These are phyloP conservation scores for Draba incana DNA, from an alignment of 345 rosid species.

Conservation along the genomic window DNA sequence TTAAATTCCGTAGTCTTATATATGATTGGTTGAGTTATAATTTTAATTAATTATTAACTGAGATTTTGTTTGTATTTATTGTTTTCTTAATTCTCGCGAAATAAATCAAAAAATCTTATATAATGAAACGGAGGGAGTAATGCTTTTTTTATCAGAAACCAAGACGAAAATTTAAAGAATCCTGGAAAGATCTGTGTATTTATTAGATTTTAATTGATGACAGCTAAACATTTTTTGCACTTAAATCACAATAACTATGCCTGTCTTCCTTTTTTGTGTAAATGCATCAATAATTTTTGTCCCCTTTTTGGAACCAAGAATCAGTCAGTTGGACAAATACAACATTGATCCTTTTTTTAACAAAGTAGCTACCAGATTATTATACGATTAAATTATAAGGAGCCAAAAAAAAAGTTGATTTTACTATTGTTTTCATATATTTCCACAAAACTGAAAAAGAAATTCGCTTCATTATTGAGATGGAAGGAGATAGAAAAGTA, in stretches of 20 bases:
- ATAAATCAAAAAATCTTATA: too few species aligned
- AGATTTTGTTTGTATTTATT: too few species aligned
- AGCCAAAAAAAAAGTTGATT: constrained; percentile 14
- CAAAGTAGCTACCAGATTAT: constrained; percentile 29
- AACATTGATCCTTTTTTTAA: not conserved
- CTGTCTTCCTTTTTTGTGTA: constrained; percentile 36
- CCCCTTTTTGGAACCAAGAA: constrained; percentile 35
- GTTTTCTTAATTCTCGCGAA: too few species aligned
- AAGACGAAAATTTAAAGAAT: not conserved
- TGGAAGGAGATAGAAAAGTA: constrained; percentile 13
- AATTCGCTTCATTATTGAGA: constrained; percentile 19
- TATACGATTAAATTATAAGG: constrained; percentile 9
- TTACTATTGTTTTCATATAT: not conserved
- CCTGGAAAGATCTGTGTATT: constrained; percentile 1
- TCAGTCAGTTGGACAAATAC: constrained; percentile 31
- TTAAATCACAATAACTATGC: constrained; percentile 33
- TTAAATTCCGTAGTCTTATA: too few species aligned
- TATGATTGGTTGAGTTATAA: too few species aligned
- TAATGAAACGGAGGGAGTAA: too few species aligned
- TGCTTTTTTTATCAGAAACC: not conserved
- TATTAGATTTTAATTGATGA: constrained; percentile 21
- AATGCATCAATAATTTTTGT: constrained; percentile 36
- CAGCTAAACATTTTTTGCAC: constrained; percentile 34
- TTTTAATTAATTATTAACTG: too few species aligned
- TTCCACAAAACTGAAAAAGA: constrained; percentile 12